Evolutionary conservation across 352 stramenopile species (phyloP).

Genomic region (Phytophthora ramorum): DNA sequence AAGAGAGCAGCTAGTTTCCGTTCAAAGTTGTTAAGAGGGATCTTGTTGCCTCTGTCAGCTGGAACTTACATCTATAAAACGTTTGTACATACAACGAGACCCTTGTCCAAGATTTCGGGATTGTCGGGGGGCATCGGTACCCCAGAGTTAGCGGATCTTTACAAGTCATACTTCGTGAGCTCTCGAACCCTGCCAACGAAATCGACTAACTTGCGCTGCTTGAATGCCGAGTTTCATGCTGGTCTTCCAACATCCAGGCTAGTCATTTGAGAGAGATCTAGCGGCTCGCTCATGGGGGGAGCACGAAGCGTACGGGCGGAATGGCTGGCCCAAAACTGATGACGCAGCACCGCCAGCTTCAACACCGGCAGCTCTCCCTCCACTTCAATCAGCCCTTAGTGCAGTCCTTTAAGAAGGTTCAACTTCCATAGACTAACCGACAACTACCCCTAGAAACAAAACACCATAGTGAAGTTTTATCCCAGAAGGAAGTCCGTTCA

Average conservation of each 20-base stretch:
- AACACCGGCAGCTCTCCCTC: slow-evolving; percentile 4
- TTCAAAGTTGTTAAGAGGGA: too few relatives aligned
- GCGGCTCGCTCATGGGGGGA: not conserved
- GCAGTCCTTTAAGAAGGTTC: slow-evolving; percentile 11
- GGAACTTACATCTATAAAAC: too few relatives aligned
- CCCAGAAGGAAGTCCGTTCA: slow-evolving; percentile 21
- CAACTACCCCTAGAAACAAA: not conserved
- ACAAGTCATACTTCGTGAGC: too few relatives aligned
- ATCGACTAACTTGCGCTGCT: not conserved
- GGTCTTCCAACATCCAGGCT: not conserved
- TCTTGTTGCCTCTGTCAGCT: too few relatives aligned
- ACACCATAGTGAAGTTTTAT: slow-evolving; percentile 2
- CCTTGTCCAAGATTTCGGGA: too few relatives aligned
- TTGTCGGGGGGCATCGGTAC: too few relatives aligned
- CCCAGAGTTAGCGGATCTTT: too few relatives aligned
- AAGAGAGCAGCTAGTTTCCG: too few relatives aligned
- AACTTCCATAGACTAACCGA: not conserved
- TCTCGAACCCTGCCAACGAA: not conserved
- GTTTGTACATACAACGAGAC: too few relatives aligned
- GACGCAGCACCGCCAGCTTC: slow-evolving; percentile 26
- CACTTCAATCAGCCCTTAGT: slow-evolving; percentile 9
- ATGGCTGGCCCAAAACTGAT: slow-evolving; percentile 23
- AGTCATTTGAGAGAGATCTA: not conserved
- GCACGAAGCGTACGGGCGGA: not conserved
- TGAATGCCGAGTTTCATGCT: not conserved